phyloP scores from a whole-genome alignment of 2,329 filamentous ascomycete species.

The Meredithiella fracta region DNA sequence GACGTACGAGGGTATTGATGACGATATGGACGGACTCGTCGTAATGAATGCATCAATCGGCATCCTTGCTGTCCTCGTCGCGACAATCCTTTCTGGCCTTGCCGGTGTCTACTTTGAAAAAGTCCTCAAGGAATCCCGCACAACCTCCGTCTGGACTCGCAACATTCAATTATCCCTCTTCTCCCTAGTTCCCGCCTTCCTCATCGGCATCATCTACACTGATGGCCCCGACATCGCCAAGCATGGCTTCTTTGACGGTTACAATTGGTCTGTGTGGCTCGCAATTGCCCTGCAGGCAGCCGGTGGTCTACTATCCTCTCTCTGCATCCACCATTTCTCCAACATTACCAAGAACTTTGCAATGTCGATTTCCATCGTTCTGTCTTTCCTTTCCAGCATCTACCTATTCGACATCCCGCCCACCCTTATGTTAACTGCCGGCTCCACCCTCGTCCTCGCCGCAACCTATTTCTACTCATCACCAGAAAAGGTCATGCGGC shows the following conservation, averaged over 20 bases:
- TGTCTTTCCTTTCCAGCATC: constrained; percentile 73
- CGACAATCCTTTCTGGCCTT: constrained; percentile 66
- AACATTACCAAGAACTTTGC: constrained; percentile 92
- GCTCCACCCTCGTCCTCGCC: constrained; percentile 60
- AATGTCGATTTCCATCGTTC: constrained; percentile 75
- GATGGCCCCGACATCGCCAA: constrained; percentile 71
- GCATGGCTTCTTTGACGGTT: constrained; percentile 85
- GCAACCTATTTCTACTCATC: constrained; percentile 76
- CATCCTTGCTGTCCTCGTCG: constrained; percentile 57
- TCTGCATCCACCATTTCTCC: constrained; percentile 27
- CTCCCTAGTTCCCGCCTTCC: constrained; percentile 74
- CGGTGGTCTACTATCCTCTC: constrained; percentile 59
- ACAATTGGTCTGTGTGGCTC: constrained; percentile 81
- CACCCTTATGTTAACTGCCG: constrained; percentile 64
- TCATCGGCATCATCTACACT: constrained; percentile 72
- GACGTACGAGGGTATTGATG: constrained; percentile 72
- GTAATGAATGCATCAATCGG: constrained; percentile 49
- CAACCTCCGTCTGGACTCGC: constrained; percentile 73
- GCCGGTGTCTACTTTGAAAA: constrained; percentile 85
- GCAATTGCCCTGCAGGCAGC: constrained; percentile 68
- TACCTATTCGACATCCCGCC: constrained; percentile 71
- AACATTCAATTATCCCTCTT: constrained; percentile 93
- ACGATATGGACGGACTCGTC: constrained; percentile 30
- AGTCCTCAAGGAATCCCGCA: constrained; percentile 69
- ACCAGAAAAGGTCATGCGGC: constrained; percentile 35